Evolutionary conservation across 169 alveolate genomes (phyloP).

Genomic region (Plasmodium vivax): DNA sequence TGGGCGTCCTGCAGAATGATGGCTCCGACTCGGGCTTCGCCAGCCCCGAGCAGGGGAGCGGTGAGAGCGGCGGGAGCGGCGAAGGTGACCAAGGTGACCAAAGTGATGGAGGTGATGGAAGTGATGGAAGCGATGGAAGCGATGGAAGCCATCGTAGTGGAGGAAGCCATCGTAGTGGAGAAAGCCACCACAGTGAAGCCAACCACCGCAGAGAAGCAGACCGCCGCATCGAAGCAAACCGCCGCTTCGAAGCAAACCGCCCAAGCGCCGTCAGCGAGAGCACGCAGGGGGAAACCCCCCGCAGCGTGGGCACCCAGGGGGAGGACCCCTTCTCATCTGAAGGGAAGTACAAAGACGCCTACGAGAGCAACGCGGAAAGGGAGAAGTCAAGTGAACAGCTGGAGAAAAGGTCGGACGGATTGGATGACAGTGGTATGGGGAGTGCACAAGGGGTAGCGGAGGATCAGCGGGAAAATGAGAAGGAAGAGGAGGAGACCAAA

Average conservation of each 20-base stretch:
- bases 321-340: background rate
- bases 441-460: background rate
- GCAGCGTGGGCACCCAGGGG: background rate
- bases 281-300: slow-evolving; percentile 1
- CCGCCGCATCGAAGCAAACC: background rate
- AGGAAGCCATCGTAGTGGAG: too few species aligned
- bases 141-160: background rate
- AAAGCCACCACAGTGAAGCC: too few species aligned
- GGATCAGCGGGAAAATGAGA: background rate
- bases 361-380: background rate
- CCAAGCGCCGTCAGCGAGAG: background rate
- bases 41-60: background rate
- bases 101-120: background rate
- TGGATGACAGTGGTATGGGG: background rate
- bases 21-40: slow-evolving; percentile 38
- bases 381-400: background rate
- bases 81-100: background rate
- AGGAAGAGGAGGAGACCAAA: background rate
- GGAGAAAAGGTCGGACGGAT: slow-evolving; percentile 22
- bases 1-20: slow-evolving; percentile 30
- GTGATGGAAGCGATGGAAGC: background rate
- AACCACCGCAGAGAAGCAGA: too few species aligned
- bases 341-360: slow-evolving; percentile 15
- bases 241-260: background rate
- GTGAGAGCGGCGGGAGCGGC: background rate